Base-by-base conservation (phyloP, 345 rosid species). In the Sonneratia alba region DNA sequence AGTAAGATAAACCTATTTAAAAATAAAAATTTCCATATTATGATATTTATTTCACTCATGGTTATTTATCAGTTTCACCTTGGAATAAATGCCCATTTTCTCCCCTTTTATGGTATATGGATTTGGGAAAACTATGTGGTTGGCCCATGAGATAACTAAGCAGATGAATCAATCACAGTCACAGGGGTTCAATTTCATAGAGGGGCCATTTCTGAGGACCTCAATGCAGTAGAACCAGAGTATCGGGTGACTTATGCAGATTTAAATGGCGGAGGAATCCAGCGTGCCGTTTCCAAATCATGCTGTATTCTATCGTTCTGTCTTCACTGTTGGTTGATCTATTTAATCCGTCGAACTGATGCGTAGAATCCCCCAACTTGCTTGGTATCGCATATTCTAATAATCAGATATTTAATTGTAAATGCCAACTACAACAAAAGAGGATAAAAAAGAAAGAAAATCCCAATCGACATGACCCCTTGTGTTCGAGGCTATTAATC, bases 321-420 rank as follows among this genome's bases (percentile, higher is more conserved):
- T 43, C n/a, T 62, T 14, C 59, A 56, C 4, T 36, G 69, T 53
- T 71, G 73, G 74, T 62, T 71, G 40, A 42, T 40, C 15, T 13
- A 43, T 12, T 37, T 21, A 63, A 72, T 63, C 3, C 56, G 48
- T 72, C 74, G 6, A 43, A 9, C 38, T 71, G 22, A 55, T 21
- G 7, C 24, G 68, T 11, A 32, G 53, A 36, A 37, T 69, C 61
- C 12, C 72, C 72, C 72, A 15, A 70, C 72, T 53, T 36, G 64
- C 63, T 51, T 37, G 36, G 71, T 36, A 34, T 42, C n/a, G 7
- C 6, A 7, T 53, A 19, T 16, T 53, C 51, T 42, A 42, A 47
- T 47, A 9, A 47, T 9, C 0, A 2, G 14, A 9, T 47, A 4
- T 40, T 40, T 8, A 40, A 40, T 40, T 40, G 9, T 4, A 40